A percentile compares a stretch with the other conserved stretches of the same genome.
Evolutionary conservation across 1,284 basidiomycete species (phyloP).

Genomic region (Lentinula novae-zelandiae): DNA sequence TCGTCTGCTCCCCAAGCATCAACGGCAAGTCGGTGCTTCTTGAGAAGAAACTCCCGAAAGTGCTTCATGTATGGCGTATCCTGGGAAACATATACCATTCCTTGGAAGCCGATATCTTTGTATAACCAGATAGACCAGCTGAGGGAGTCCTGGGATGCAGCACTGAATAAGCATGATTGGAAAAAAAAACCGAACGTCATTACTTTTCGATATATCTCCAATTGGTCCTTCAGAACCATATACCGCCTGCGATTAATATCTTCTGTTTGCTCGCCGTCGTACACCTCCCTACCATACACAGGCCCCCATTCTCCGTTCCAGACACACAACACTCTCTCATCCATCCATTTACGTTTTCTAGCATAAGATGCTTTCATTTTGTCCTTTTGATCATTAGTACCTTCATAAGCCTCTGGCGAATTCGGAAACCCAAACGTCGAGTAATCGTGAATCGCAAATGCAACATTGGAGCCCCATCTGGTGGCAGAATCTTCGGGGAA

Average conservation of each 20-base stretch:
- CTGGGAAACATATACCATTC: constrained; percentile 71
- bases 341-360: constrained; percentile 40
- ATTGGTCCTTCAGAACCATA: constrained; percentile 66
- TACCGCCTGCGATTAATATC: constrained; percentile 64
- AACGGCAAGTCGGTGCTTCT: constrained; percentile 60
- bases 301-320: constrained; percentile 48
- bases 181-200: not conserved
- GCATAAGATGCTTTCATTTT: constrained; percentile 13
- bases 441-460: constrained; percentile 19
- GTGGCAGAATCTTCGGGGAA: constrained; percentile 56
- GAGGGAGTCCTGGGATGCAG: constrained; percentile 47
- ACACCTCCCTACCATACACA: constrained; percentile 28
- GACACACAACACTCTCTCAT: constrained; percentile 57
- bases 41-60: constrained; percentile 57
- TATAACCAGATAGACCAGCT: constrained; percentile 86
- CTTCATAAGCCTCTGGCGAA: constrained; percentile 15
- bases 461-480: constrained; percentile 36
- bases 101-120: constrained; percentile 84
- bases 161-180: not conserved
- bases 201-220: constrained; percentile 66
- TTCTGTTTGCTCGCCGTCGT: constrained; percentile 57
- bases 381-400: constrained; percentile 16
- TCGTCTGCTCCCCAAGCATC: constrained; percentile 69
- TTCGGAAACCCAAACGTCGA: constrained; percentile 17
- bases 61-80: constrained; percentile 67